Base-by-base conservation (phyloP, 1,284 basidiomycete genomes). In the Melampsora larici-populina region DNA sequence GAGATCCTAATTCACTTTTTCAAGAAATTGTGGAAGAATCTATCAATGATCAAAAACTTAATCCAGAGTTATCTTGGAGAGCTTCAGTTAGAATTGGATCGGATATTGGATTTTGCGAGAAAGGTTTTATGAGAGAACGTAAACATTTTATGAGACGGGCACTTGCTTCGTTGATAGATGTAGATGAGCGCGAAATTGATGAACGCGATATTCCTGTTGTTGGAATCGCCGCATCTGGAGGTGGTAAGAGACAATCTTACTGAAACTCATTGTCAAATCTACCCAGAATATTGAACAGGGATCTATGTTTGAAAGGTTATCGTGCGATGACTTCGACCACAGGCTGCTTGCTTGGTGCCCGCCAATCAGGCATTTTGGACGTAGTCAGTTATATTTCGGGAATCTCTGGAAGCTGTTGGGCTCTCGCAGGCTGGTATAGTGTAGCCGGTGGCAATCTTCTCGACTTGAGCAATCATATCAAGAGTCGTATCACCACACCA, bases 341-440 rank as follows among this genome's bases (percentile, higher is more conserved):
- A 13, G 85, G 85, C 0, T 84, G 84, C 1, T 79, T 86, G 4
- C 78, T 81, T 21, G 85, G 82, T 1, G 85, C 85, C 0, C 78
- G 85, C 51, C 79, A 82, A 9, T 79, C 79, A 0, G 85, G 86
- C 1, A 62, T 86, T 0, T 80, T 85, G 7, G 84, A 85, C 79
- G 84, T 83, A 49, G 81, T 84, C 0, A 81, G 84, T 0, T 86
- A 85, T 78, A 83, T 84, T 8, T 82, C 85, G 21, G 86, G 83
- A 9, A 85, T 86, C n/a, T 85, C 85, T 58, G 85, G 85, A 80
- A 80, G 84, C 65, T 85, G 84, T 78, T 86, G 85, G 86, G 84
- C 85, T 1, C 79, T 86, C 40, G 83, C 84, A 18, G 81, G 83
- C 5, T 75, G 86, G n/a, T 85, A 85, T 78, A 84, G 84, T n/a